Evolutionary conservation across 2,329 filamentous ascomycete genomes (phyloP), one percentile per base, ranked within the genome.

Genomic region (Zymoseptoria passerinii): DNA sequence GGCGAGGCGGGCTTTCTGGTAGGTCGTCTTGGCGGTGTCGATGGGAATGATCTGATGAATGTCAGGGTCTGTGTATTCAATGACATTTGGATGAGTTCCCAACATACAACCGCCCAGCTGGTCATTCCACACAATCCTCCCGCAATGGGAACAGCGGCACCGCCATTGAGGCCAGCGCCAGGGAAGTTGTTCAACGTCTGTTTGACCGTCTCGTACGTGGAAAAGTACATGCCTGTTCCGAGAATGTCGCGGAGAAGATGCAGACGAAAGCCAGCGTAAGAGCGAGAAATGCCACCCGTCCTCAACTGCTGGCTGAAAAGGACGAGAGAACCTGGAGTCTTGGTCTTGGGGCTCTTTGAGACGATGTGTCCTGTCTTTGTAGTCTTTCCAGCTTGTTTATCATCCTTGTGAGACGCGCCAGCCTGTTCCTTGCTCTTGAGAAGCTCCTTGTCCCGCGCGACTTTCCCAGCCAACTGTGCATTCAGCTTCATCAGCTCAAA

Each of bases 401-500:
- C 16, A 16, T 44, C 35, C 16, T 13, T 44, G n/a, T 44, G 35
- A n/a, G 35, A 16, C n/a, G 44, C 44, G 5, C 61, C 58, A 6
- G 53, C 40, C 3, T 48, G 48, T 23, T 27, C 48, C 40, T 55
- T 44, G 51, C 49, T 48, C 28, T 48, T 52, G 20, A 52, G 23
- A 35, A 58, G 28, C 5, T 56, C 57, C 8, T 59, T 59, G 51
- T 72, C 70, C 35, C 70, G 63, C 20, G 87, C 86, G 76, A 92
- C 83, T 59, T 92, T 77, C 9, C 91, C 87, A 1, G 90, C 91
- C 19, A 94, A 87, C 72, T 95, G 90, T 16, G 90, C 89, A 71
- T 88, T 92, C 59, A 94, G 80, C 73, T 95, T 95, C n/a, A 89
- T 92, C 72, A 95, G 80, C 73, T 95, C 90, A 70, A 95, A 95